phyloP scores from a whole-genome alignment of 2,329 filamentous ascomycete genomes.

The Sporothrix luriei region DNA sequence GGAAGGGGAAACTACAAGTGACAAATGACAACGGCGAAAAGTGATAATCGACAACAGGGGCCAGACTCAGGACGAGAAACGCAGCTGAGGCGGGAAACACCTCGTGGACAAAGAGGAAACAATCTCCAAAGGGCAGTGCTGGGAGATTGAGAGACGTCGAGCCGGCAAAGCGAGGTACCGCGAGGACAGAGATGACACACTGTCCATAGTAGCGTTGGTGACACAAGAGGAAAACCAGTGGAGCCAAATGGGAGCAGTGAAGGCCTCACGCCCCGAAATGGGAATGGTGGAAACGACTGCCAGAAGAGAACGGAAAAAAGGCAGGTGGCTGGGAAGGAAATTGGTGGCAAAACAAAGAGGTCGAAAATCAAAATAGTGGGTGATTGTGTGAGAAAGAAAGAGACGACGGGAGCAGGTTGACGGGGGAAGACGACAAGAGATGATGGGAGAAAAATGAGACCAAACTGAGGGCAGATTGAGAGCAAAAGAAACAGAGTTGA shows the following conservation, averaged over 20 bases:
- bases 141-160: not conserved
- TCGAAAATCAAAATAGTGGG: too few species aligned
- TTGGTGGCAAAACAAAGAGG: too few species aligned
- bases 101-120: too few species aligned
- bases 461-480: not conserved
- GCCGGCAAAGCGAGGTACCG: not conserved
- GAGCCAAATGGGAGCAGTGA: not conserved
- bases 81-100: too few species aligned
- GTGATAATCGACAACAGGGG: not conserved
- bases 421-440: too few species aligned
- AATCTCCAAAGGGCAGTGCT: too few species aligned
- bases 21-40: not conserved
- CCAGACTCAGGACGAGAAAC: too few species aligned
- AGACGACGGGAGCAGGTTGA: too few species aligned
- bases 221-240: conserved; percentile 7
- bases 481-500: not conserved
- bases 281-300: not conserved
- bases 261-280: not conserved
- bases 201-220: not conserved
- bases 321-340: too few species aligned
- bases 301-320: too few species aligned
- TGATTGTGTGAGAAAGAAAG: too few species aligned
- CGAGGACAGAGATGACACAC: too few species aligned
- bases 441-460: not conserved
- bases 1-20: not conserved